These are phyloP conservation scores for Crithidia sp. DNA, from an alignment of 208 protist species.

Conservation along the genomic window DNA sequence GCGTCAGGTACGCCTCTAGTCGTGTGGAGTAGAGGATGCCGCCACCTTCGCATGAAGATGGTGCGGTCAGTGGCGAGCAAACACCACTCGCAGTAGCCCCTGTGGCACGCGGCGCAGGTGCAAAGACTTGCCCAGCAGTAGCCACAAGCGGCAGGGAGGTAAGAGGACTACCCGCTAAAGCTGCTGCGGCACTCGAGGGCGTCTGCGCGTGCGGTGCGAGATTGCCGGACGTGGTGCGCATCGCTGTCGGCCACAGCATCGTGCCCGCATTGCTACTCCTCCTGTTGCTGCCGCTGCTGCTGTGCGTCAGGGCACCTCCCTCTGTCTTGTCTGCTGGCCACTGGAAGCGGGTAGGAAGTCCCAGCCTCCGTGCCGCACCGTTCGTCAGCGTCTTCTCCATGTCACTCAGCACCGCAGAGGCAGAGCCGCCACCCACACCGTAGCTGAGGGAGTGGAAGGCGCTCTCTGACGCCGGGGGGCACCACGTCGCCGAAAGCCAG, in stretches of 20 bases:
- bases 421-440: not conserved
- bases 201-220: conserved; percentile 3
- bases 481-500: conserved; percentile 3
- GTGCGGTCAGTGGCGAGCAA: not conserved
- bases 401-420: conserved; percentile 6
- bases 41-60: conserved; percentile 31
- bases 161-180: not conserved
- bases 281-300: not conserved
- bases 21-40: conserved; percentile 47
- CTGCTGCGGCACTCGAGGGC: not conserved
- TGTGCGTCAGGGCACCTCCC: no score
- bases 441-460: conserved; percentile 14
- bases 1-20: conserved; percentile 59
- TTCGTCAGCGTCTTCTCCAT: conserved; percentile 45
- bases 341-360: conserved; percentile 48
- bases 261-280: not conserved
- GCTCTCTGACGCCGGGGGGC: conserved; percentile 6
- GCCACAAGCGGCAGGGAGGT: not conserved
- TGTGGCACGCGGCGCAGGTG: not conserved
- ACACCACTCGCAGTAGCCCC: no score
- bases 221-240: conserved; percentile 22
- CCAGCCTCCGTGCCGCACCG: conserved; percentile 31
- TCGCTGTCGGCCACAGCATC: conserved; percentile 35
- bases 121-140: not conserved
- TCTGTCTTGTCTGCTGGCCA: conserved; percentile 21